phyloP scores from a whole-genome alignment of 768 basidiomycete genomes.

The Cystofilobasidium bisporidii region DNA sequence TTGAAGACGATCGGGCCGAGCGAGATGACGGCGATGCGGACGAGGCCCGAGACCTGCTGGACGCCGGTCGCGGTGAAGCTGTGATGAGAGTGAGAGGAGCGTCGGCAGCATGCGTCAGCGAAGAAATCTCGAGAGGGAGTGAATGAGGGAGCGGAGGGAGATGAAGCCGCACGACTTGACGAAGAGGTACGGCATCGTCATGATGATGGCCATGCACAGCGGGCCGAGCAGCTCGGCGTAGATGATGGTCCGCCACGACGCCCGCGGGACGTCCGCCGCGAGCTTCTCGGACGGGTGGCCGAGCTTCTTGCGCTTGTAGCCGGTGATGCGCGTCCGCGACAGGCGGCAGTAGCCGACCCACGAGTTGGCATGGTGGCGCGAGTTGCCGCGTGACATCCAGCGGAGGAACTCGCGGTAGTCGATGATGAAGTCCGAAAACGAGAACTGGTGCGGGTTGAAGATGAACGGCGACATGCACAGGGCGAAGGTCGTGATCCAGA shows the following conservation, averaged over 20 bases:
- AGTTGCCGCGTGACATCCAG: constrained; percentile 99
- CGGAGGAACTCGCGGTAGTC: constrained; percentile 94
- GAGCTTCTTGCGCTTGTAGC: constrained; percentile 97
- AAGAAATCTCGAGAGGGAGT: background rate
- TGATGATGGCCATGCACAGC: constrained; percentile 69
- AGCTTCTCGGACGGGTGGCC: constrained; percentile 96
- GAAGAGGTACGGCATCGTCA: constrained; percentile 74
- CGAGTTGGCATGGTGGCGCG: constrained; percentile 89
- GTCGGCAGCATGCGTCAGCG: background rate
- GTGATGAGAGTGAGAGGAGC: background rate
- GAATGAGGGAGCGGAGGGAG: constrained; percentile 45
- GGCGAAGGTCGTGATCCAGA: constrained; percentile 64
- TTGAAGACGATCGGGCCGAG: constrained; percentile 95
- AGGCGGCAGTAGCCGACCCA: constrained; percentile 99
- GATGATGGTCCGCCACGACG: constrained; percentile 80
- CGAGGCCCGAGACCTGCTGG: constrained; percentile 63
- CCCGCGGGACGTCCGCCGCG: constrained; percentile 87
- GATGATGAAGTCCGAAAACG: constrained; percentile 90
- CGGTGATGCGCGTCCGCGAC: constrained; percentile 95
- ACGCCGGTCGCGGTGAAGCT: constrained; percentile 29
- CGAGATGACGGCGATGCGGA: constrained; percentile 86
- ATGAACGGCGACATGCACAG: constrained; percentile 92
- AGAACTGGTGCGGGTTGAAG: constrained; percentile 99
- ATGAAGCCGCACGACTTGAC: constrained; percentile 41
- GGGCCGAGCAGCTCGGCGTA: constrained; percentile 82